Percentiles rank a stretch among this genome's conserved stretches.
phyloP scores from a whole-genome alignment of 305 asterid species.

The Fraxinus floribunda region DNA sequence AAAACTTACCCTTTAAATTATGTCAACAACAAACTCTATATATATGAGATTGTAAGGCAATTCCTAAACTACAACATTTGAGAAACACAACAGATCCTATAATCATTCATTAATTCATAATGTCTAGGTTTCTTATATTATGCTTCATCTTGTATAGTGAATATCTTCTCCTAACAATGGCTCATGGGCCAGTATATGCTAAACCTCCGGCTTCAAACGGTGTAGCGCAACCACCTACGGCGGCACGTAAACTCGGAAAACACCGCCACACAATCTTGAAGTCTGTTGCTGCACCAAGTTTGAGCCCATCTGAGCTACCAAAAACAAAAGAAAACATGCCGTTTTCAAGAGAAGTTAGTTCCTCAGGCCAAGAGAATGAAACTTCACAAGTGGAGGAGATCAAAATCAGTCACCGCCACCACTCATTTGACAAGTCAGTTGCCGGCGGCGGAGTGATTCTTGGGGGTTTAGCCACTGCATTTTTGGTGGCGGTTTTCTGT shows the following conservation, averaged over 20 bases:
- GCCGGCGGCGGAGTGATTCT: slow-evolving; percentile 56
- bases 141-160: slow-evolving; percentile 30
- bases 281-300: neutral
- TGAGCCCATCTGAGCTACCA: slow-evolving; percentile 22
- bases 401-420: slow-evolving; percentile 29
- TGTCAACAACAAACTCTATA: neutral
- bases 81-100: neutral
- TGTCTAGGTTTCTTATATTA: slow-evolving; percentile 30
- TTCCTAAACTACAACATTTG: neutral
- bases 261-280: slow-evolving; percentile 1
- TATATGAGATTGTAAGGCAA: neutral
- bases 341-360: slow-evolving; percentile 17
- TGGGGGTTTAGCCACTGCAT: slow-evolving; percentile 56
- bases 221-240: neutral
- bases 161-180: slow-evolving; percentile 26
- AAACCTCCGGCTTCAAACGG: neutral
- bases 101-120: neutral
- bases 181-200: slow-evolving; percentile 11
- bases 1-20: neutral
- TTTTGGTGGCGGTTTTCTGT: slow-evolving; percentile 50
- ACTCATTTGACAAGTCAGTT: slow-evolving; percentile 41
- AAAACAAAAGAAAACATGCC: slow-evolving; percentile 15
- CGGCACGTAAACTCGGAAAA: slow-evolving; percentile 34
- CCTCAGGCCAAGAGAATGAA: slow-evolving; percentile 20
- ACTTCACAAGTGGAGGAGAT: slow-evolving; percentile 25